Conservation (phyloP, 2,329 filamentous ascomycete species). For the Aspergillus pseudotamarii region DNA sequence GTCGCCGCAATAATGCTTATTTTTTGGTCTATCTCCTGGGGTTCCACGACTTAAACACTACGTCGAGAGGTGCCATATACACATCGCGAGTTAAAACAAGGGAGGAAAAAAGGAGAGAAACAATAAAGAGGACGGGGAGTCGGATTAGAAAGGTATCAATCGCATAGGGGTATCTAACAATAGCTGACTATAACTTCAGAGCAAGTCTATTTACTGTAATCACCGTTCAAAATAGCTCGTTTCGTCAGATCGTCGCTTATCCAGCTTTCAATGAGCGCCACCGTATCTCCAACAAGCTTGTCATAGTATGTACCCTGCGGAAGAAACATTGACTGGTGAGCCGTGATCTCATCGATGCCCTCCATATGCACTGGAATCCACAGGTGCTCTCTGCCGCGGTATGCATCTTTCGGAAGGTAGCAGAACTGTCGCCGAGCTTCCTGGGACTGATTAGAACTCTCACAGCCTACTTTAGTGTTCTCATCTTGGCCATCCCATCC, state of each 20-base stretch:
- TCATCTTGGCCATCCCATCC: not conserved
- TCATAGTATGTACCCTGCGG: conserved; percentile 71
- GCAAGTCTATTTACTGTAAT: not conserved
- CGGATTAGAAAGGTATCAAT: not conserved
- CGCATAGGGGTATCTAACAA: not conserved
- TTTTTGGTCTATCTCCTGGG: not conserved
- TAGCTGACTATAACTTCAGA: not conserved
- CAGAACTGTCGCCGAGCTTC: conserved; percentile 73
- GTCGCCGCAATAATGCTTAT: not conserved
- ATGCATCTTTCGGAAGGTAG: conserved; percentile 61
- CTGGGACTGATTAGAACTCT: conserved; percentile 8
- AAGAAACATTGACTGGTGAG: conserved; percentile 82
- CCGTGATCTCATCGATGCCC: conserved; percentile 80
- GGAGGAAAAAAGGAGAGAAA: not conserved
- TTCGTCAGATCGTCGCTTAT: conserved; percentile 3
- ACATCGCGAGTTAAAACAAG: not conserved
- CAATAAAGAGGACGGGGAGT: not conserved
- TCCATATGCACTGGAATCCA: conserved; percentile 84
- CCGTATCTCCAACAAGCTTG: conserved; percentile 69
- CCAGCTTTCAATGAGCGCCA: not conserved
- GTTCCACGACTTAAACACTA: not conserved
- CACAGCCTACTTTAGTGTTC: not conserved
- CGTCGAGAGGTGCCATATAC: no score
- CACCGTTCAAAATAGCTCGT: not conserved
- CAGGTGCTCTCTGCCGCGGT: conserved; percentile 64